Conservation (phyloP, 345 rosid genomes). For the Carallia pectinifolia region DNA sequence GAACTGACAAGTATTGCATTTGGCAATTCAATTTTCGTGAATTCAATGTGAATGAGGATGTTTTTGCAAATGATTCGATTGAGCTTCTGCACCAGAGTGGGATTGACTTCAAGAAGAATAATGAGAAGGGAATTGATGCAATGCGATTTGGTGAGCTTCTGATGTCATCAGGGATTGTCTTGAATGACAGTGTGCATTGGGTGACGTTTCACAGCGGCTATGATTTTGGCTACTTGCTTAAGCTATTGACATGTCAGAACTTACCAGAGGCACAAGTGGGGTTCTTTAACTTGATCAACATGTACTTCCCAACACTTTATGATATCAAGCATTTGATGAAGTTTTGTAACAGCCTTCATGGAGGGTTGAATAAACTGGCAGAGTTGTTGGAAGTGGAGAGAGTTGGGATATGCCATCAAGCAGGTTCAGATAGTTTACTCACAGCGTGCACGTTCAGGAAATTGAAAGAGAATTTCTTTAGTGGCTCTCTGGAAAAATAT, state of each 20-base stretch:
- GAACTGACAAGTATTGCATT: slow-evolving; percentile 53
- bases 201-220: slow-evolving; percentile 78
- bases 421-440: slow-evolving; percentile 81
- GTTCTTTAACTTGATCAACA: slow-evolving; percentile 50
- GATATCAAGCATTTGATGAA: slow-evolving; percentile 73
- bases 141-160: slow-evolving; percentile 51
- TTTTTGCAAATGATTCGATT: slow-evolving; percentile 56
- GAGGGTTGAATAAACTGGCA: slow-evolving; percentile 76
- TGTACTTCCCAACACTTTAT: slow-evolving; percentile 59
- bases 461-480: slow-evolving; percentile 62
- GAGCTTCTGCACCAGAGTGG: slow-evolving; percentile 61
- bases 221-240: slow-evolving; percentile 79
- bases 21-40: slow-evolving; percentile 85
- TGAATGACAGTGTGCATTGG: slow-evolving; percentile 70
- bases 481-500: slow-evolving; percentile 57
- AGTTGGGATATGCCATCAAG: slow-evolving; percentile 73
- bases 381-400: slow-evolving; percentile 65
- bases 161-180: slow-evolving; percentile 75
- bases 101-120: slow-evolving; percentile 63
- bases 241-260: slow-evolving; percentile 57
- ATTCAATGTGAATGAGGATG: slow-evolving; percentile 52
- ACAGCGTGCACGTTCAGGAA: slow-evolving; percentile 73
- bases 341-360: slow-evolving; percentile 70
- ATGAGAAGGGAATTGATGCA: slow-evolving; percentile 50
- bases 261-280: slow-evolving; percentile 48